Evolutionary conservation across 345 rosid genomes (phyloP).

Genomic region (Excoecaria cochinchinensis): DNA sequence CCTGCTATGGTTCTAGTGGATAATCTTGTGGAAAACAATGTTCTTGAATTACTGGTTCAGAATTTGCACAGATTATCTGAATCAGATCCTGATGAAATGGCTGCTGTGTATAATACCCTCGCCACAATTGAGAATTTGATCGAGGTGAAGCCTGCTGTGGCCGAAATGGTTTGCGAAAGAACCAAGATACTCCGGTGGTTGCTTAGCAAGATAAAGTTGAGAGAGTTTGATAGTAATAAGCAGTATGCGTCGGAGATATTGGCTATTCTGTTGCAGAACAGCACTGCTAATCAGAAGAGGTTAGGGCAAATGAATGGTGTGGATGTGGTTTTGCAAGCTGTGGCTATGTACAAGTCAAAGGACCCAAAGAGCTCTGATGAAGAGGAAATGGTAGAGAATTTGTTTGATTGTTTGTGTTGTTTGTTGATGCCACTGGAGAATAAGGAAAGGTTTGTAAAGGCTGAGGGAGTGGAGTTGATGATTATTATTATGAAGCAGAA

Average conservation of each 20-base stretch:
- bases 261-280: constrained; percentile 82
- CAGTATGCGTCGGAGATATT: constrained; percentile 93
- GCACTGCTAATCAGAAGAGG: constrained; percentile 81
- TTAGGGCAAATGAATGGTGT: constrained; percentile 96
- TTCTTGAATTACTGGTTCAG: constrained; percentile 85
- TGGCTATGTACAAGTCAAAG: constrained; percentile 86
- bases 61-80: constrained; percentile 82
- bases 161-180: constrained; percentile 83
- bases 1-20: constrained; percentile 72
- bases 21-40: constrained; percentile 72
- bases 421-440: constrained; percentile 97
- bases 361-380: constrained; percentile 89
- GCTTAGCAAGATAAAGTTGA: constrained; percentile 68
- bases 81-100: constrained; percentile 70
- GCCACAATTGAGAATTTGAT: constrained; percentile 88
- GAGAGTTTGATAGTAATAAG: constrained; percentile 87
- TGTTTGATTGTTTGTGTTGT: constrained; percentile 85
- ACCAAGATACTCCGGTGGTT: constrained; percentile 84
- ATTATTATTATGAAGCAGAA: constrained; percentile 98
- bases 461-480: constrained; percentile 98
- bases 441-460: constrained; percentile 92
- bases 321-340: constrained; percentile 87
- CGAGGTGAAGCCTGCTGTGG: constrained; percentile 88
- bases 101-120: constrained; percentile 70
- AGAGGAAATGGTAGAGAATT: constrained; percentile 97